Evolutionary conservation across 495 filamentous ascomycete species (phyloP), one percentile per base, ranked within the genome.

Genomic region (Aspergillus affinis): DNA sequence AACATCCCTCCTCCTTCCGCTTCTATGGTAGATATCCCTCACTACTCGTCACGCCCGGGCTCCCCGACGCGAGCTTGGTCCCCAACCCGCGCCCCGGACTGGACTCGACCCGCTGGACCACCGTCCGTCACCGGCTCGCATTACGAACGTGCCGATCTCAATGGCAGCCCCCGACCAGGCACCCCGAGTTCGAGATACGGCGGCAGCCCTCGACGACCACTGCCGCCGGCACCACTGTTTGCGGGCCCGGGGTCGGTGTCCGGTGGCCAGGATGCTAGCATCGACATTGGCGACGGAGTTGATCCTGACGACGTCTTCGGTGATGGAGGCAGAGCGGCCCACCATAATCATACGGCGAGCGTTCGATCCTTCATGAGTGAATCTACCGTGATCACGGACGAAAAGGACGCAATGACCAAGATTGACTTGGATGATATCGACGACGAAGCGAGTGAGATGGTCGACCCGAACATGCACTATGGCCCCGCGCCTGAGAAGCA

Each of bases 191-290:
- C 90, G 44, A 82, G 84, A 65, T 97, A 97, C 67, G 89, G 91
- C 41, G 89, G 91, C 10, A 92, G 90, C 62, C 90, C 91, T 8
- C 83, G 90, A 51, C 81, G 90, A 60, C 93, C 93, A n/a, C 74
- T 97, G n/a, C 94, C 93, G 15, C 90, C 91, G 2, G 91, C 92
- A 29, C 94, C 93, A 6, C 75, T 93, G n/a, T 97, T 96, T 65
- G 81, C 86, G 4, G 77, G 71, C 19, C 70, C 81, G 23, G 66
- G 69, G 29, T 61, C 75, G 7, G 65, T 64, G 2, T 51, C 62
- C 2, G 65, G 59, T 3, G 61, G 46, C 3, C 55, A 65, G 23
- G 78, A 86, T 54, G 68, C 80, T 21, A 75, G 72, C 56, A 78
- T 78, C 50, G 79, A 84, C 63, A 76, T 80, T 54, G 74, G 77